Percentiles rank a stretch among this genome's conserved stretches.
Evolutionary conservation across 2,329 filamentous ascomycete species (phyloP).

Genomic region (Microsporum ferrugineum): DNA sequence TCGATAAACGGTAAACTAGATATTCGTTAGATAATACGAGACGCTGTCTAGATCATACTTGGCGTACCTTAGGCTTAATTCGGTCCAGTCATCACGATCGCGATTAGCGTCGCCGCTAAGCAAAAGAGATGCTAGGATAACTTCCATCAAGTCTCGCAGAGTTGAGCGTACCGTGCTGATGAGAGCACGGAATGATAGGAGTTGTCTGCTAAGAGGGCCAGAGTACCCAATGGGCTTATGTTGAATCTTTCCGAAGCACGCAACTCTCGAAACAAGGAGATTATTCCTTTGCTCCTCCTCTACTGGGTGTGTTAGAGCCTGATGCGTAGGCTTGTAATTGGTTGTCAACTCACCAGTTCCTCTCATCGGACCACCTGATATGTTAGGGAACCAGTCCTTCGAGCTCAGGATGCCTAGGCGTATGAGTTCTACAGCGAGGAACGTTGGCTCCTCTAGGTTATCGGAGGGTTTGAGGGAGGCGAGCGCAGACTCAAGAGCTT

Average conservation of each 20-base stretch:
- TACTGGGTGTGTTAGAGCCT: constrained; percentile 17
- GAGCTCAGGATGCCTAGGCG: constrained; percentile 66
- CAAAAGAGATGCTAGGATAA: constrained; percentile 67
- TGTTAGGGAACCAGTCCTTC: constrained; percentile 49
- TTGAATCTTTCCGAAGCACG: constrained; percentile 67
- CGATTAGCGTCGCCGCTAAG: constrained; percentile 68
- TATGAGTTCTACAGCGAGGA: constrained; percentile 77
- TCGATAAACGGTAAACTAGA: constrained; percentile 34
- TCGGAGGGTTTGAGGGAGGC: constrained; percentile 46
- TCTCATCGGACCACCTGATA: constrained; percentile 48
- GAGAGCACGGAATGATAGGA: constrained; percentile 76
- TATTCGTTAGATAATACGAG: constrained; percentile 9
- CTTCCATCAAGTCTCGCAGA: constrained; percentile 73
- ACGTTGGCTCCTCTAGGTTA: constrained; percentile 61
- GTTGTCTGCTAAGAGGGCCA: constrained; percentile 79
- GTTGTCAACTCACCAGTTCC: constrained; percentile 36
- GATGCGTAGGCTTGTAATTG: background rate
- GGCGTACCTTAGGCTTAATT: constrained; percentile 60
- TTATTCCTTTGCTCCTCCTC: constrained; percentile 68
- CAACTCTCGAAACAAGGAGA: constrained; percentile 73
- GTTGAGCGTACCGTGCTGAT: constrained; percentile 66
- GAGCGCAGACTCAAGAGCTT: constrained; percentile 61
- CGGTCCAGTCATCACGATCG: constrained; percentile 53
- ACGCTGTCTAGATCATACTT: constrained; percentile 1
- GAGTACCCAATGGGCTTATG: constrained; percentile 86